These are phyloP conservation scores for Solanum corneliomulleri DNA, from an alignment of 257 asterid species.

Conservation along the genomic window DNA sequence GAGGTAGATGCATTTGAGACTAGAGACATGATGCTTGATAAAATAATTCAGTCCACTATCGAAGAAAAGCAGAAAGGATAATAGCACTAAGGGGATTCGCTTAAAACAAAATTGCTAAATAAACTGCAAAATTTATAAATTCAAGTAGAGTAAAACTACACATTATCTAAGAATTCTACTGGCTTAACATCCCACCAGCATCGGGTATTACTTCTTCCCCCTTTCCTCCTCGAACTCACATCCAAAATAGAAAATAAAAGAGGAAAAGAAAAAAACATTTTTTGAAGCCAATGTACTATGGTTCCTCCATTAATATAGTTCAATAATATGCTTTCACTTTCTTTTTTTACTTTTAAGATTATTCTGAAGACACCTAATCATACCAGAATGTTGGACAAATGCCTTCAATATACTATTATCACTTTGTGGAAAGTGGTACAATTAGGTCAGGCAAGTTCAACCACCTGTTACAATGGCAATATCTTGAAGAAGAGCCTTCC, in stretches of 20 bases:
- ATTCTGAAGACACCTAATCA: not conserved
- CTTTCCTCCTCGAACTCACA: not conserved
- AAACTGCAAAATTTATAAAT: not conserved
- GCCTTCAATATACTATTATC: not conserved
- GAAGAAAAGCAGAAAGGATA: not conserved
- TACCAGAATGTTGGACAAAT: not conserved
- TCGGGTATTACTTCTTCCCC: not conserved
- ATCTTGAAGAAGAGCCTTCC: constrained; percentile 94
- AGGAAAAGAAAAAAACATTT: not conserved
- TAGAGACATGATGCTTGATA: not conserved
- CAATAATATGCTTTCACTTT: not conserved
- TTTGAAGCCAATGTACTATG: not conserved
- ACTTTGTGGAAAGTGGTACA: not conserved
- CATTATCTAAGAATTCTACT: not conserved
- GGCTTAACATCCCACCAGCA: not conserved
- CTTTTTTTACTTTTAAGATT: not conserved
- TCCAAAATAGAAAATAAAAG: not conserved
- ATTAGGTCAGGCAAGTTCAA: not conserved
- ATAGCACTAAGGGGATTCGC: not conserved
- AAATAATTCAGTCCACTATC: not conserved
- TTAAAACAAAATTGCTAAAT: not conserved
- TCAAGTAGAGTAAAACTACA: not conserved
- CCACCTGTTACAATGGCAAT: constrained; percentile 90
- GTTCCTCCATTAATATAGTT: not conserved
- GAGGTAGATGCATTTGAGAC: not conserved